Evolutionary conservation across 73 alveolate species (phyloP), one percentile per base, ranked within the genome.

Genomic region (Paramecium pentaurelia): DNA sequence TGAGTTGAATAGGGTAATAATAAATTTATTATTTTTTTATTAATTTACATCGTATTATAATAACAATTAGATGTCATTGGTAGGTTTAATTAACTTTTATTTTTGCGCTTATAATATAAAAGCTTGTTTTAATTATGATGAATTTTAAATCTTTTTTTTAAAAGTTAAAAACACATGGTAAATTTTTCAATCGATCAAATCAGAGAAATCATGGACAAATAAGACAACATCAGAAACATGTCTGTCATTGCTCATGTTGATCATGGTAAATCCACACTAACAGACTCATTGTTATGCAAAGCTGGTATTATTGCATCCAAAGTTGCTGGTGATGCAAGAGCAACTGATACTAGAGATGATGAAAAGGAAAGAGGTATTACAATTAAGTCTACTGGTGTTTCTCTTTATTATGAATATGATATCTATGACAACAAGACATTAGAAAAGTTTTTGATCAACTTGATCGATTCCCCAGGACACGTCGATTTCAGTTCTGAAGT

Each of bases 341-440:
- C 93, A 92, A 98, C 99, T 45, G 99, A 98, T 93, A 98, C 99
- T 77, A 95, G 99, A 73, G 97, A 95, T 27, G 99, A 98, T 84
- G 99, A 98, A 95, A 96, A 97, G 95, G 99, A 98, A 92, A 96
- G 99, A 93, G 99, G 99, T 58, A 98, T 98, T 94, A 98, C 99
- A 93, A 98, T 98, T 95, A 98, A 98, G 95, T 95, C 98, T 44
- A 98, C 99, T 71, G 99, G 99, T 47, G 99, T 98, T 95, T 98
- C 99, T 20, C 96, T 98, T 83, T 98, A 95, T 98, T 98, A 96
- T 96, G 99, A 97, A 93, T 92, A 71, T 54, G 99, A 98, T 80
- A 83, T 92, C 36, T 92, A 92, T 47, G 96, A 87, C 58, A 88
- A 58, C 89, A 91, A 68, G 49, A 84, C 58, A 59, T 30, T 32